phyloP scores from a whole-genome alignment of 192 early-diverging fungal species.

The Backusella mclennaniae region DNA sequence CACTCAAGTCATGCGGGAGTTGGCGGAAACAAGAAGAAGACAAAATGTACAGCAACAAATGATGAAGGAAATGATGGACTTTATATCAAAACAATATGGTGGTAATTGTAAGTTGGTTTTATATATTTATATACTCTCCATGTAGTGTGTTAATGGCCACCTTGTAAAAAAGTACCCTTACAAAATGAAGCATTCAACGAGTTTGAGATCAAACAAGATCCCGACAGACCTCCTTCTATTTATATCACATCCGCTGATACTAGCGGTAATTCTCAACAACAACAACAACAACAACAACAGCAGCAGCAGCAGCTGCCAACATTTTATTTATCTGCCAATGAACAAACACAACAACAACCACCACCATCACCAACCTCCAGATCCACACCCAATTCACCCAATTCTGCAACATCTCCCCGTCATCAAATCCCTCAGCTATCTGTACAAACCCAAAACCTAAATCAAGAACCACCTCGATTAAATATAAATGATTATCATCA shows the following conservation, averaged over 20 bases:
- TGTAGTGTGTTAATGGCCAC: not conserved
- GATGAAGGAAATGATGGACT: constrained; percentile 65
- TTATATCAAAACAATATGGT: constrained; percentile 46
- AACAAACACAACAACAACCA: not conserved
- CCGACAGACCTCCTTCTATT: constrained; percentile 43
- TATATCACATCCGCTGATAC: constrained; percentile 55
- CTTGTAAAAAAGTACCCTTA: not conserved
- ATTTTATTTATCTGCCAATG: not conserved
- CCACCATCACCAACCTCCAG: not conserved
- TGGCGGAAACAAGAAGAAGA: constrained; percentile 69
- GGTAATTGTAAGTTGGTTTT: constrained; percentile 2
- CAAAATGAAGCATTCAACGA: not conserved
- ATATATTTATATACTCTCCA: not conserved
- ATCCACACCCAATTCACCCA: not conserved
- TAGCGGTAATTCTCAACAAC: not conserved
- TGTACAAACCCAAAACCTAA: constrained; percentile 36
- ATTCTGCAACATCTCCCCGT: constrained; percentile 16
- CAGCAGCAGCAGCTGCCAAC: constrained; percentile 18
- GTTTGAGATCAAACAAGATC: constrained; percentile 14
- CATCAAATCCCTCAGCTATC: constrained; percentile 18
- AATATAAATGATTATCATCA: constrained; percentile 6
- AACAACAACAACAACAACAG: not conserved
- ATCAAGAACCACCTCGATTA: not conserved
- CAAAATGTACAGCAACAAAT: constrained; percentile 64
- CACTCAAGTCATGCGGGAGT: constrained; percentile 67